These are phyloP conservation scores for Lactifluus hygrophoroides DNA, from an alignment of 768 basidiomycete species.

Conservation along the genomic window DNA sequence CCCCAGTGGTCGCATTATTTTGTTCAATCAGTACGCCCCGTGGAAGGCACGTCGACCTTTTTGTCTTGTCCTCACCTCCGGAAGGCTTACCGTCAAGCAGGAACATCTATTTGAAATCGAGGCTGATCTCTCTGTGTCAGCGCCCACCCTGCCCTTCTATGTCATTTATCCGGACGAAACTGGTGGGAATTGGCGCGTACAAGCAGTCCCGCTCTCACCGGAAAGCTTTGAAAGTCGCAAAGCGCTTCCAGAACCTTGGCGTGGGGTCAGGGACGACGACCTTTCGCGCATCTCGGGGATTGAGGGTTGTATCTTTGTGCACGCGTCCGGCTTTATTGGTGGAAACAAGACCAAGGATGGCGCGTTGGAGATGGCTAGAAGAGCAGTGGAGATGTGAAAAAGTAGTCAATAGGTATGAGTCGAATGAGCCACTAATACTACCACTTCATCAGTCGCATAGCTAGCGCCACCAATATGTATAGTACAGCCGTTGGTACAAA, in stretches of 20 bases:
- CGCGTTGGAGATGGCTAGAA: conserved; percentile 67
- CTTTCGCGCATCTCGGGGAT: conserved; percentile 69
- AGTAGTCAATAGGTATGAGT: too few species aligned
- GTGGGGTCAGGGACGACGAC: conserved; percentile 80
- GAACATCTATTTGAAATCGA: conserved; percentile 92
- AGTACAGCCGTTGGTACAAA: too few species aligned
- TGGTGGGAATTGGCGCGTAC: conserved; percentile 75
- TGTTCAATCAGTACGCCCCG: conserved; percentile 72
- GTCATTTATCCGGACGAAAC: conserved; percentile 85
- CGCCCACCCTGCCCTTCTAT: conserved; percentile 59
- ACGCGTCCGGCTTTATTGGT: conserved; percentile 95
- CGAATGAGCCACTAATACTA: too few species aligned
- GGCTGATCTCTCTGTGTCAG: conserved; percentile 38
- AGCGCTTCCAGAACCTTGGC: conserved; percentile 88
- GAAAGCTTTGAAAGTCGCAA: conserved; percentile 89
- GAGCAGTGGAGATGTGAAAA: conserved; percentile 40
- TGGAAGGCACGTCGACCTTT: conserved; percentile 60
- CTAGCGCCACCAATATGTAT: too few species aligned
- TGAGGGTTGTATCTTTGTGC: conserved; percentile 82
- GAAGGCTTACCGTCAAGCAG: conserved; percentile 28
- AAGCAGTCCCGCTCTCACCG: conserved; percentile 76
- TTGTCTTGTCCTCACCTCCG: not conserved
- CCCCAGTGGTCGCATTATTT: conserved; percentile 64
- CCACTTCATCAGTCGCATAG: too few species aligned
- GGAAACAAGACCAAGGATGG: conserved; percentile 91